Evolutionary conservation across 805 yeast genomes (phyloP).

Genomic region (Spathaspora arborariae): DNA sequence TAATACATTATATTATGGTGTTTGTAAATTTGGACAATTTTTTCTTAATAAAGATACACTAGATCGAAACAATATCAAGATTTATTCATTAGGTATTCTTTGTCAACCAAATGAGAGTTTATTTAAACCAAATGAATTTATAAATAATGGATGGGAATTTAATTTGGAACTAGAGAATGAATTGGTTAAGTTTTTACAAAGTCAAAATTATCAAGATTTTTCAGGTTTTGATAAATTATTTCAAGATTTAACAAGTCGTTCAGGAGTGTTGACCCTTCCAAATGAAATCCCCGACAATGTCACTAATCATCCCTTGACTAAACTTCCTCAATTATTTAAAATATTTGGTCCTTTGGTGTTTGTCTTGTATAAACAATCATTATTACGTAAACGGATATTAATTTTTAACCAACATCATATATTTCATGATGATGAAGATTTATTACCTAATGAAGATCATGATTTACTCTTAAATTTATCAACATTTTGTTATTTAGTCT

Average conservation of each 20-base stretch:
- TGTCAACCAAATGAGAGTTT: constrained; percentile 22
- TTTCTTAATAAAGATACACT: constrained; percentile 3
- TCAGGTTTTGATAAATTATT: constrained; percentile 15
- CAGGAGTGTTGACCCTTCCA: not conserved
- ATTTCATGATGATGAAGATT: not conserved
- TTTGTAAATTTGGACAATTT: constrained; percentile 28
- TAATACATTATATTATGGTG: constrained; percentile 29
- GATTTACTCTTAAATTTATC: constrained; percentile 15
- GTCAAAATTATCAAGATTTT: constrained; percentile 15
- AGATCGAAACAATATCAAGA: constrained; percentile 28
- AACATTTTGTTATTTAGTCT: constrained; percentile 53
- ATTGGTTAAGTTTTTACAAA: constrained; percentile 18
- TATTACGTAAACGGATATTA: constrained; percentile 55
- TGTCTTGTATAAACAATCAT: constrained; percentile 58
- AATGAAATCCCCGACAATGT: constrained; percentile 5
- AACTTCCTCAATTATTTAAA: constrained; percentile 44
- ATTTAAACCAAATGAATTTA: constrained; percentile 37
- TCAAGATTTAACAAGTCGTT: constrained; percentile 7
- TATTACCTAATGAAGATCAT: constrained; percentile 2
- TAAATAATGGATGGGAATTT: constrained; percentile 38
- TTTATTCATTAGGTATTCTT: constrained; percentile 37
- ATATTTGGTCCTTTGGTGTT: constrained; percentile 64
- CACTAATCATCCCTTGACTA: constrained; percentile 39
- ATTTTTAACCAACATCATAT: constrained; percentile 33
- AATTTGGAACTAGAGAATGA: constrained; percentile 22